Evolutionary conservation across 495 filamentous ascomycete genomes (phyloP).

Genomic region (Aspergillus baeticus): DNA sequence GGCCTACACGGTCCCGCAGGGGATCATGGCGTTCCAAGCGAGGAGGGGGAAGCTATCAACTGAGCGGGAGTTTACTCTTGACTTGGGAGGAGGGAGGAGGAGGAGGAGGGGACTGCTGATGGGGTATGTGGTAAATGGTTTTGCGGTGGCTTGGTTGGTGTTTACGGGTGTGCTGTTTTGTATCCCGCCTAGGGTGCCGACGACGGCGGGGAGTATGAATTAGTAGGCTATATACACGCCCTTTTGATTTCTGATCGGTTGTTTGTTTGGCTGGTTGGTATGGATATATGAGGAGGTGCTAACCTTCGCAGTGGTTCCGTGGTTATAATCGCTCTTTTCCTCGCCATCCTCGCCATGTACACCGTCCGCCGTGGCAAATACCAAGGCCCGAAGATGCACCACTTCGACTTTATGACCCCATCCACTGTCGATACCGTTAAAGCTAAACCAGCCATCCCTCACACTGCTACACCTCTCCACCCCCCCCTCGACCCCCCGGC

Average conservation of each 20-base stretch:
- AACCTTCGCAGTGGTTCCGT: slow-evolving; percentile 5
- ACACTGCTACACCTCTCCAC: too few species aligned
- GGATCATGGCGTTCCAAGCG: slow-evolving; percentile 26
- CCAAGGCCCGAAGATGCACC: background rate
- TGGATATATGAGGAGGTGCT: too few species aligned
- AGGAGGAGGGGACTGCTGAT: background rate
- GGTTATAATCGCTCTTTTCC: slow-evolving; percentile 27
- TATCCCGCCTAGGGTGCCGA: slow-evolving; percentile 29
- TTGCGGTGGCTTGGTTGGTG: slow-evolving; percentile 28
- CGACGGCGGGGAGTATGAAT: slow-evolving; percentile 33
- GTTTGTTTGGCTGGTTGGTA: too few species aligned
- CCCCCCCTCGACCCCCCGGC: background rate
- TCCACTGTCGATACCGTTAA: background rate
- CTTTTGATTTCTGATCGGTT: background rate
- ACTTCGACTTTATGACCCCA: background rate
- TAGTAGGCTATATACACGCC: slow-evolving; percentile 18
- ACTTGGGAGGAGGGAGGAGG: background rate
- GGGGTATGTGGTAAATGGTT: slow-evolving; percentile 32
- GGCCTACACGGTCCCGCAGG: slow-evolving; percentile 38
- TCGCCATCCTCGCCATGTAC: slow-evolving; percentile 26
- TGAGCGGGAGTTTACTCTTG: slow-evolving; percentile 26
- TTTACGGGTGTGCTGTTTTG: slow-evolving; percentile 30
- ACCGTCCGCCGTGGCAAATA: background rate
- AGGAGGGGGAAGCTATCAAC: slow-evolving; percentile 24
- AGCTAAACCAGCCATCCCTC: too few species aligned